Conservation (phyloP, 257 asterid genomes). For the Solanum clarkiae region DNA sequence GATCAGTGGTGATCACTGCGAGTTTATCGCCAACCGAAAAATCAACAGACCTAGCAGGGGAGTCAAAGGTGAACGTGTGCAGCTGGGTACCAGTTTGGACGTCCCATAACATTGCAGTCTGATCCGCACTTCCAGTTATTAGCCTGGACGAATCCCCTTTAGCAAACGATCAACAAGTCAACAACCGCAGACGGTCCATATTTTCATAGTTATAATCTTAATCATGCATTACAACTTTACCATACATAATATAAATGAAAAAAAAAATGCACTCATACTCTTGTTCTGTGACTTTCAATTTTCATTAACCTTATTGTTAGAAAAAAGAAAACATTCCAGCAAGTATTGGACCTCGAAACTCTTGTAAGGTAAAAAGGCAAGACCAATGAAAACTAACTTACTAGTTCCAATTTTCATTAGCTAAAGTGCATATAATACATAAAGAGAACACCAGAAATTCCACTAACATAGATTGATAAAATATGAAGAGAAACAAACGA, state of each 20-base stretch:
- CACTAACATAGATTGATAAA: background rate
- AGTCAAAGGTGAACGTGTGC: slow-evolving; percentile 59
- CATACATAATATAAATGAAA: background rate
- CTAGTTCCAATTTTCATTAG: background rate
- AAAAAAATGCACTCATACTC: background rate
- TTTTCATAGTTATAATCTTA: background rate
- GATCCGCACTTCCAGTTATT: slow-evolving; percentile 91
- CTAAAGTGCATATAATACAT: background rate
- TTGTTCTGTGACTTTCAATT: background rate
- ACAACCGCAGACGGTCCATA: background rate
- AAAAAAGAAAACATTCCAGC: background rate
- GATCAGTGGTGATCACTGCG: slow-evolving; percentile 80
- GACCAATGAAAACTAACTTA: background rate
- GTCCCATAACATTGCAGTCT: slow-evolving; percentile 83
- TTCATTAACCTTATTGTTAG: background rate
- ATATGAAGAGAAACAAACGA: background rate
- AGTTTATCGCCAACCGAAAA: slow-evolving; percentile 69
- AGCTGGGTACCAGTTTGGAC: slow-evolving; percentile 52
- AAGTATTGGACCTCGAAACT: background rate
- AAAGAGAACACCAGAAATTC: background rate
- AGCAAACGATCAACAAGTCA: background rate
- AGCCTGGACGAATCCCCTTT: slow-evolving; percentile 74
- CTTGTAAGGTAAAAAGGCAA: background rate
- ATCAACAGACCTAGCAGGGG: slow-evolving; percentile 81
- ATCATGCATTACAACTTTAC: background rate